These are phyloP conservation scores for Plasmodium vivax DNA, from an alignment of 169 alveolate species.

Conservation along the genomic window DNA sequence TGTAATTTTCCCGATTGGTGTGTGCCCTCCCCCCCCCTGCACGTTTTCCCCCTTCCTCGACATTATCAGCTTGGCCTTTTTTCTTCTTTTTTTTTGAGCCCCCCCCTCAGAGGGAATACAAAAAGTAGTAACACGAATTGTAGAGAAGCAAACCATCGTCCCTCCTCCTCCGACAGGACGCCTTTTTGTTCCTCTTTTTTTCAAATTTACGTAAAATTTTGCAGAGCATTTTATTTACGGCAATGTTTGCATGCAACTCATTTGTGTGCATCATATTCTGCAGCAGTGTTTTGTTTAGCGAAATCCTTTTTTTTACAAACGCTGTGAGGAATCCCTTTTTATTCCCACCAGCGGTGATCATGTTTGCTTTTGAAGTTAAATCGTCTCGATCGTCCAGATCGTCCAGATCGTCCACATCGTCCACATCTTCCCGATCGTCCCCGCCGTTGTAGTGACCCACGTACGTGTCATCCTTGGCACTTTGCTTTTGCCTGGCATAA, in stretches of 20 bases:
- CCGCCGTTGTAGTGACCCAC: background rate
- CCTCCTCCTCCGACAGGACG: background rate
- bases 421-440: background rate
- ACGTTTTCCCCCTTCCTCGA: background rate
- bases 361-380: background rate
- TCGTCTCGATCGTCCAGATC: constrained; percentile 3
- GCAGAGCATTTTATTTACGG: constrained; percentile 32
- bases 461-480: background rate
- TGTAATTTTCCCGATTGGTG: background rate
- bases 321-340: constrained; percentile 26
- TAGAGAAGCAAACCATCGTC: constrained; percentile 21
- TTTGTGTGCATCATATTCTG: constrained; percentile 10
- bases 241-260: constrained; percentile 41
- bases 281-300: constrained; percentile 25
- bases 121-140: constrained; percentile 46
- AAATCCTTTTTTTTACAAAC: constrained; percentile 39
- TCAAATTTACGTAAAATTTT: constrained; percentile 42
- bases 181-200: background rate
- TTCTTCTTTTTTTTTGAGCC: background rate
- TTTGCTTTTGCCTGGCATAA: constrained; percentile 7
- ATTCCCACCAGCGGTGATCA: background rate
- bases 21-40: background rate
- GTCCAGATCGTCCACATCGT: background rate
- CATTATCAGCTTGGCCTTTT: background rate
- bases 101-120: background rate